phyloP scores from a whole-genome alignment of 2,329 filamentous ascomycete species.

The Alternaria arborescens region DNA sequence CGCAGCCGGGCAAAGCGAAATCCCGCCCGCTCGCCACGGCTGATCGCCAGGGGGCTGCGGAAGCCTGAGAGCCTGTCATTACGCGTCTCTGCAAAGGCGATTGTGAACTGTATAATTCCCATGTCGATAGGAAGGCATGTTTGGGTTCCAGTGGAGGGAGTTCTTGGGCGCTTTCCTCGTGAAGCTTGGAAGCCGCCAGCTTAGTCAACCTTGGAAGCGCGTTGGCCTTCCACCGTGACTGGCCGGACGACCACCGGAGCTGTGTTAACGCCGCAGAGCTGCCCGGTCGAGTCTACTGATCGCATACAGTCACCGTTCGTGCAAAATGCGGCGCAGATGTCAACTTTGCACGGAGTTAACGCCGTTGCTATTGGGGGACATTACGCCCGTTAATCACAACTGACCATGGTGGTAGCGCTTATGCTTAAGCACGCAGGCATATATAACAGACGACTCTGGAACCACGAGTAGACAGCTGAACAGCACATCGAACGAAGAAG shows the following conservation, averaged over 20 bases:
- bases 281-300: not conserved
- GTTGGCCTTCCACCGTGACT: not conserved
- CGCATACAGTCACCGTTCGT: not conserved
- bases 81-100: not conserved
- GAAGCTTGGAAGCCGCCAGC: constrained; percentile 8
- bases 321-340: not conserved
- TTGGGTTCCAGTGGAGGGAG: not conserved
- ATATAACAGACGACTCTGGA: not conserved
- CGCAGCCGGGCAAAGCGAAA: constrained; percentile 21
- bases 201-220: constrained; percentile 15
- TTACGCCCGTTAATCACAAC: not conserved
- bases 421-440: not conserved
- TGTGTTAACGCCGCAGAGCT: not conserved
- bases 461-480: not conserved
- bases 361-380: not conserved
- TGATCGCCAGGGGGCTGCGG: constrained; percentile 28
- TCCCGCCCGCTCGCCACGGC: constrained; percentile 14
- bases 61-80: constrained; percentile 20
- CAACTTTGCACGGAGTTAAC: not conserved
- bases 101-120: constrained; percentile 4
- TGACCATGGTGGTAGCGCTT: constrained; percentile 1
- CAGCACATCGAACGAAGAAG: not conserved
- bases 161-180: constrained; percentile 4
- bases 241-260: constrained; percentile 18
- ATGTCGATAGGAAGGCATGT: constrained; percentile 11